These are phyloP conservation scores for Clarireedia sp. DNA, from an alignment of 2,329 filamentous ascomycete genomes.

Conservation along the genomic window DNA sequence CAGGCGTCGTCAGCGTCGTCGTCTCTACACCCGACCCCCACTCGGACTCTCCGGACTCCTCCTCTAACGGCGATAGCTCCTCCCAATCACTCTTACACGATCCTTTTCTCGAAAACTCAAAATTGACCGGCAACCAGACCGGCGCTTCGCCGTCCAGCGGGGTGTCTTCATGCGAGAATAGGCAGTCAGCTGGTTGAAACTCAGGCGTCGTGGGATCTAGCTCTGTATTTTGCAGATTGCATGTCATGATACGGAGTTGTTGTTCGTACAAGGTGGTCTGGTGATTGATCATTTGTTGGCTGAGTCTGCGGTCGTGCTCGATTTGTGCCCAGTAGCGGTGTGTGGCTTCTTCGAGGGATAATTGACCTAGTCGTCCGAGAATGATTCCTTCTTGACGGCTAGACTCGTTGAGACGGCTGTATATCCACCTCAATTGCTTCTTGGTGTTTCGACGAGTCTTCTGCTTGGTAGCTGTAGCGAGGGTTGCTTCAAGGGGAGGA, in stretches of 20 bases:
- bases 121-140: not conserved
- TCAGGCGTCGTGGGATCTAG: not conserved
- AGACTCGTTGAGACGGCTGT: conserved; percentile 36
- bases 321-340: conserved; percentile 30
- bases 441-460: conserved; percentile 10
- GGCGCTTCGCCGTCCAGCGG: not conserved
- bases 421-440: conserved; percentile 37
- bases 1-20: not conserved
- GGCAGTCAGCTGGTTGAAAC: not conserved
- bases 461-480: not conserved
- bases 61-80: not conserved
- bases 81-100: not conserved
- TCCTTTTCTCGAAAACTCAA: not conserved
- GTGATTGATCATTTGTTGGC: not conserved
- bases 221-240: not conserved
- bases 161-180: not conserved
- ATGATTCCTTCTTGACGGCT: conserved; percentile 41
- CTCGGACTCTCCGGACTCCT: not conserved
- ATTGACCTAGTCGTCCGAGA: conserved; percentile 39
- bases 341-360: conserved; percentile 42
- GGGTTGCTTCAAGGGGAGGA: conserved; percentile 29
- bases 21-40: not conserved
- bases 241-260: not conserved
- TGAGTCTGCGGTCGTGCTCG: not conserved
- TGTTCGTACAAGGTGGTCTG: not conserved